Evolutionary conservation across 2,329 filamentous ascomycete genomes (phyloP), one percentile per base, ranked within the genome.

Genomic region (Amauroascus verrucosus): DNA sequence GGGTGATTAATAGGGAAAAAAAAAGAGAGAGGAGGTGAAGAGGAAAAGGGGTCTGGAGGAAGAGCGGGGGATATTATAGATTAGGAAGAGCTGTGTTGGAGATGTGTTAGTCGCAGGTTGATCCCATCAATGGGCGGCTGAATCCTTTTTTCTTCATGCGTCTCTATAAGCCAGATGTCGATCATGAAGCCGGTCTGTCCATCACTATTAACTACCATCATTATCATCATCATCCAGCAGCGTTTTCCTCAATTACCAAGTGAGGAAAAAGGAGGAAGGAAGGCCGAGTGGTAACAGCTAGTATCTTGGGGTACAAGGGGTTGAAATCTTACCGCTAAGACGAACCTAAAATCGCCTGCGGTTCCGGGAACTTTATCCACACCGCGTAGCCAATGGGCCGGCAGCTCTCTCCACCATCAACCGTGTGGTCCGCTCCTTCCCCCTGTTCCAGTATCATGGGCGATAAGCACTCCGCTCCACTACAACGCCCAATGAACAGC

Each of bases 401-500:
- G n/a, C 28, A 9, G 24, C 9, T 4, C n/a, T 4, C 20, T 11
- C 43, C 43, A 46, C 43, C n/a, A 13, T 46, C 43, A 22, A 46
- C 43, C 43, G 43, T 46, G 43, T 46, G 43, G 43, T 18, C 43
- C 43, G 38, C 11, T 32, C 8, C 26, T 46, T 4, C n/a, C 49
- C 49, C 50, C 50, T 52, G 50, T 52, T 52, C 50, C 50, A 38
- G 28, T 20, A 46, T 13, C 30, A 35, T 41, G 50, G 50, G 16
- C 30, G 28, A 40, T 20, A 30, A 4, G 13, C 6, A 20, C 40
- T 22, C 7, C 41, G n/a, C 50, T 32, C 41, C 11, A 14, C 16
- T 6, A 6, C 6, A 16, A n/a, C 24, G 14, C 26, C 48, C 48
- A 43, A 50, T 41, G 11, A 20, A 38, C 30, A 30, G 50, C 20